Evolutionary conservation across 2,329 filamentous ascomycete species (phyloP).

Genomic region (Cercospora berteroae): DNA sequence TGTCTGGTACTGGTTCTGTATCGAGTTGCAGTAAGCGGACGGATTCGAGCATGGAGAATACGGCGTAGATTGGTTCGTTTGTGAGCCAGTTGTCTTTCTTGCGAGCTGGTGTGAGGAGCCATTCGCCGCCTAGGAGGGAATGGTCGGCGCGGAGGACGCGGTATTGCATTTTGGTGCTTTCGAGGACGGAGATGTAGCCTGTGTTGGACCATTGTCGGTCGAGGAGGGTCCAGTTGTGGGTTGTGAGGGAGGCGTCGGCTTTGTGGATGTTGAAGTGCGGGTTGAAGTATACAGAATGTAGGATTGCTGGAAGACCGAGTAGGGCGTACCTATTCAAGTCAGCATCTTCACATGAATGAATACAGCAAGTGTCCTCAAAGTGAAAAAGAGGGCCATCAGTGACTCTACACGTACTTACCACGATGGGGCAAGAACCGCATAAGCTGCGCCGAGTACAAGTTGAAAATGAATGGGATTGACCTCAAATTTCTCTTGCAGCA

Average conservation of each 20-base stretch:
- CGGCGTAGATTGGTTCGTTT: slow-evolving; percentile 85
- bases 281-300: slow-evolving; percentile 71
- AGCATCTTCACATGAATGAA: not conserved
- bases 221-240: slow-evolving; percentile 69
- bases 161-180: slow-evolving; percentile 69
- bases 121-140: slow-evolving; percentile 88
- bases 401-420: not conserved
- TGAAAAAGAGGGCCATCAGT: too few relatives aligned
- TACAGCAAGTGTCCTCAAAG: not conserved
- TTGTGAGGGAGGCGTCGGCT: slow-evolving; percentile 48
- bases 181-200: slow-evolving; percentile 87
- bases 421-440: slow-evolving; percentile 36
- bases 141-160: slow-evolving; percentile 89
- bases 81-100: slow-evolving; percentile 50
- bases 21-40: slow-evolving; percentile 71
- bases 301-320: slow-evolving; percentile 67
- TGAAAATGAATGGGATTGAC: slow-evolving; percentile 64
- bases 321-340: slow-evolving; percentile 43
- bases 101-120: slow-evolving; percentile 59
- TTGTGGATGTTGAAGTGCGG: slow-evolving; percentile 57
- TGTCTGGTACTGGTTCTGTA: slow-evolving; percentile 37
- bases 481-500: slow-evolving; percentile 9
- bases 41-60: slow-evolving; percentile 95
- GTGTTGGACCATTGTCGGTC: slow-evolving; percentile 83
- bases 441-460: slow-evolving; percentile 62